Evolutionary conservation across 345 rosid genomes (phyloP).

Genomic region (Brassica nigra): DNA sequence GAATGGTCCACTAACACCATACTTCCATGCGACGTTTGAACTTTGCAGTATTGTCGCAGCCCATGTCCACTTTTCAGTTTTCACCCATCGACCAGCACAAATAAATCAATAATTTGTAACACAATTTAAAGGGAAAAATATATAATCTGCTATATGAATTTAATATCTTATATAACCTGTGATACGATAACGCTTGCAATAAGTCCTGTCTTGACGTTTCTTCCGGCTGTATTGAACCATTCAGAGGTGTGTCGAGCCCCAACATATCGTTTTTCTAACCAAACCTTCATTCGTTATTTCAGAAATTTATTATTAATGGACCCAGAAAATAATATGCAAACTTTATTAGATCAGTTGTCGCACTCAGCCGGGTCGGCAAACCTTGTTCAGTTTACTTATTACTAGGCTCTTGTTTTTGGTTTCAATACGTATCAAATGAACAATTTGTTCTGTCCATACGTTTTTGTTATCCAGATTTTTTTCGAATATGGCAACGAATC

Average conservation of each 20-base stretch:
- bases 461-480: neutral
- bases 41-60: conserved; percentile 97
- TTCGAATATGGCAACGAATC: neutral
- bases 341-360: neutral
- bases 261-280: conserved; percentile 87
- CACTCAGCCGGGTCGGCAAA: neutral
- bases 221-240: conserved; percentile 98
- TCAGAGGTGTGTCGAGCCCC: conserved; percentile 88
- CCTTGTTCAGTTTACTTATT: neutral
- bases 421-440: neutral
- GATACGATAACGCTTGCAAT: conserved; percentile 94
- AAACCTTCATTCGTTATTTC: conserved; percentile 44
- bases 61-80: conserved; percentile 97
- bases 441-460: neutral
- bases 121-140: neutral
- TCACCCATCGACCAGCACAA: neutral
- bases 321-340: neutral
- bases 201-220: conserved; percentile 94
- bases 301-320: neutral
- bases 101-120: neutral
- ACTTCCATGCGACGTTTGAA: conserved; percentile 94
- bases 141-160: neutral
- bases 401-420: neutral
- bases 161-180: conserved; percentile 48
- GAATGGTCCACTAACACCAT: conserved; percentile 93